Percentiles rank a stretch among this genome's conserved stretches.
Evolutionary conservation across 768 basidiomycete species (phyloP).

Genomic region (Pisolithus microcarpus): DNA sequence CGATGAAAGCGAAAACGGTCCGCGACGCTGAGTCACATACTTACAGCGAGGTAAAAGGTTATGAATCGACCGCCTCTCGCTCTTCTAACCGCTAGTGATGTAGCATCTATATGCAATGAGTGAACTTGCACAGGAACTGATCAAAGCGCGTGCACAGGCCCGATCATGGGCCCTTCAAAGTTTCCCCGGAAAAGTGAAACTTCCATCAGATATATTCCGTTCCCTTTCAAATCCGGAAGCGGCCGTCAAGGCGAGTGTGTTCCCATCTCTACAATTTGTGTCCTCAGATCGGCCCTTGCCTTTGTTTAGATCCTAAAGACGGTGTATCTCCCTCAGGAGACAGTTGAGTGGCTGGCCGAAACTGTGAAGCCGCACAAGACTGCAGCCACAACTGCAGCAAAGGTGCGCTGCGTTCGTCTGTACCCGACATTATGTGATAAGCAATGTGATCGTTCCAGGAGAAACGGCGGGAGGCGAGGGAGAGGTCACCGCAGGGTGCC

Average conservation of each 20-base stretch:
- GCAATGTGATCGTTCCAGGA: constrained; percentile 22
- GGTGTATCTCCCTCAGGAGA: constrained; percentile 58
- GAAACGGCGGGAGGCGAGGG: constrained; percentile 39
- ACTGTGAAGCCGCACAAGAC: constrained; percentile 35
- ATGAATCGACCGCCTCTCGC: neutral
- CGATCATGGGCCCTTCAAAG: constrained; percentile 72
- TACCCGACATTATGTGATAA: neutral
- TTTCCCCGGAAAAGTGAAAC: constrained; percentile 71
- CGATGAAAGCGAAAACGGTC: constrained; percentile 79
- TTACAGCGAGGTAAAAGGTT: constrained; percentile 55
- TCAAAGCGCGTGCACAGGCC: constrained; percentile 54
- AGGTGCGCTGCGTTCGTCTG: constrained; percentile 6
- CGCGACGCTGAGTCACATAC: constrained; percentile 65
- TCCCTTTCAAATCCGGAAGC: constrained; percentile 60
- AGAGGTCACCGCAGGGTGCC: constrained; percentile 37
- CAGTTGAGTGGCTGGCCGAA: constrained; percentile 50
- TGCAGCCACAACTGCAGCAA: constrained; percentile 20
- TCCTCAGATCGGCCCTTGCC: neutral
- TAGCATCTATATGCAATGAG: constrained; percentile 85
- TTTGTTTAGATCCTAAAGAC: constrained; percentile 53
- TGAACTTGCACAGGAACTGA: constrained; percentile 84
- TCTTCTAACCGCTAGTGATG: neutral
- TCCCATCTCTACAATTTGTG: neutral
- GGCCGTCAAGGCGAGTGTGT: constrained; percentile 46
- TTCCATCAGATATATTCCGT: constrained; percentile 79